Conservation (phyloP, 2,329 filamentous ascomycete genomes). For the Arthrobotrys pseudoclavata region DNA sequence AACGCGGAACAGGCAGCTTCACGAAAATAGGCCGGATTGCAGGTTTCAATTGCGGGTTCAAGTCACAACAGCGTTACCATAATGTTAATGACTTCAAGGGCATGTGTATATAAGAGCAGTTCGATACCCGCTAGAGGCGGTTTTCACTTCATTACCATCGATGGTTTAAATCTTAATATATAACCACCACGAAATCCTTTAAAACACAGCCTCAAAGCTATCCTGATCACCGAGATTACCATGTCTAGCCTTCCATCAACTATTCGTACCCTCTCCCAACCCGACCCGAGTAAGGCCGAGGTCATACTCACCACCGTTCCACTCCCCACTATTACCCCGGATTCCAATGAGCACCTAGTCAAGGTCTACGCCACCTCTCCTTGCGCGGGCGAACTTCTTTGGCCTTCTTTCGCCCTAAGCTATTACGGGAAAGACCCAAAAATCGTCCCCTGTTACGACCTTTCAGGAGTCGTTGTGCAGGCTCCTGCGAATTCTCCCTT, state of each 20-base stretch:
- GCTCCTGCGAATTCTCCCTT: slow-evolving; percentile 64
- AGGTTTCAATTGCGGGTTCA: background rate
- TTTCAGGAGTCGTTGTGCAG: slow-evolving; percentile 66
- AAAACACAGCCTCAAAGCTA: background rate
- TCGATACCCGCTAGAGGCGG: background rate
- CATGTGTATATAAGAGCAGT: slow-evolving; percentile 26
- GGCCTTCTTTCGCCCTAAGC: slow-evolving; percentile 63
- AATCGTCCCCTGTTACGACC: slow-evolving; percentile 66
- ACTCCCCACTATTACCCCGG: slow-evolving; percentile 62
- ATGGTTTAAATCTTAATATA: background rate
- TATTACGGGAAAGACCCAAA: slow-evolving; percentile 54
- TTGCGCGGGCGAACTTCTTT: slow-evolving; percentile 65
- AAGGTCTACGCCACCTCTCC: slow-evolving; percentile 65
- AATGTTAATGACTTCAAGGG: background rate
- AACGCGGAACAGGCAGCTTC: background rate
- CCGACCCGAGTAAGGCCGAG: slow-evolving; percentile 39
- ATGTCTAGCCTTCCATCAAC: slow-evolving; percentile 41
- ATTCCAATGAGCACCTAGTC: slow-evolving; percentile 64
- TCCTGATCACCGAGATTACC: background rate
- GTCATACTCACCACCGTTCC: slow-evolving; percentile 35
- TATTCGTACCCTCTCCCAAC: slow-evolving; percentile 46
- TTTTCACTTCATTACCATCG: slow-evolving; percentile 1
- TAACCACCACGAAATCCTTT: background rate
- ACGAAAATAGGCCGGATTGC: slow-evolving; percentile 8
- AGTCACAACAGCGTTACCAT: background rate